Evolutionary conservation across 805 yeast genomes (phyloP), one percentile per base, ranked within the genome.

Genomic region (Cyberlindnera japonica): DNA sequence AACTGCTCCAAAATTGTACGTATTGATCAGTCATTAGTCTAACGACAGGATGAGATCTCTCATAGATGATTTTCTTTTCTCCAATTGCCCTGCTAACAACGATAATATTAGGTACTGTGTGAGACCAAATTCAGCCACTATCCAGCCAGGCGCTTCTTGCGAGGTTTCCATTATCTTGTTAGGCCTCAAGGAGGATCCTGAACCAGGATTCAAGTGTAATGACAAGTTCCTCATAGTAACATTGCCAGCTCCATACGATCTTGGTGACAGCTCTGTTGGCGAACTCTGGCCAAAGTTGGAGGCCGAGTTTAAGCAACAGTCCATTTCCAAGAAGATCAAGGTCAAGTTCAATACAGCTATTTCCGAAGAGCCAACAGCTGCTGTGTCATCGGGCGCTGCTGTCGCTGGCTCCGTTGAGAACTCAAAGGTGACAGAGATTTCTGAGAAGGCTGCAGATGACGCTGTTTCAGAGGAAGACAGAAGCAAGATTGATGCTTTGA

Each of bases 201-300:
- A 78, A 3, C 64, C 77, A 36, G 88, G 79, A 57, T 78, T 74
- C 66, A 83, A 81, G 64, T 84, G 95, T 65, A 84, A 81, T 62
- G 98, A 93, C 67, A 93, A 93, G 68, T 93, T 93, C 63, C 77
- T 91, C 57, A 80, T 93, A 45, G 90, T 90, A 52, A 78, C 95
- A 20, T 73, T 89, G 50, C 95, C 96, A 35, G 77, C 88, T 45
- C 79, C 83, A 14, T 64, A 68, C 38, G 75, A 71, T 41, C 62
- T 76, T 46, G 74, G 74, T 46, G 79, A 77, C 38, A 68, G 74
- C 31, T 57, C 73, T 20, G 82, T 86, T 37, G 75, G 86, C 36
- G 82, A 81, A 35, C 65, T 75, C 54, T 89, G 96, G 96, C 57
- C 83, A n/a, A 67, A 73, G 40, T 72, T 88, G 59, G 90, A 83